Conservation (phyloP, 352 stramenopile species). For the Pythium biforme region DNA sequence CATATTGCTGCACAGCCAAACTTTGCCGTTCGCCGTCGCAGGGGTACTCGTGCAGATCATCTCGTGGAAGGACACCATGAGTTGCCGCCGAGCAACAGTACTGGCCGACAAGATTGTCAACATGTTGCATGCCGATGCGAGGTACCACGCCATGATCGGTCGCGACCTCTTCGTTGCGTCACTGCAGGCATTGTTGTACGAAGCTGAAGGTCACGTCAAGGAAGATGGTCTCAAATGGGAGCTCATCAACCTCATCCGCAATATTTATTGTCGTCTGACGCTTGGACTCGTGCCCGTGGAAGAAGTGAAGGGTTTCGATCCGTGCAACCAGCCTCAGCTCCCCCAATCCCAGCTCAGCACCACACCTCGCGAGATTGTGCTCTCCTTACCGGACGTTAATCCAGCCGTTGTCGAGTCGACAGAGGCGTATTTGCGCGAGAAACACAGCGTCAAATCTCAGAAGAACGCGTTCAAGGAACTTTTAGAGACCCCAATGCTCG, state of each 20-base stretch:
- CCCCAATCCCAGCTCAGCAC: slow-evolving; percentile 42
- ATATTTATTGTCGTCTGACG: slow-evolving; percentile 75
- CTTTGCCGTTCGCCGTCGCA: slow-evolving; percentile 50
- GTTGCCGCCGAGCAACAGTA: slow-evolving; percentile 54
- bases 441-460: slow-evolving; percentile 79
- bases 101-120: slow-evolving; percentile 71
- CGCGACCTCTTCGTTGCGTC: slow-evolving; percentile 62
- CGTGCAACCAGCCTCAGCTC: slow-evolving; percentile 66
- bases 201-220: slow-evolving; percentile 65
- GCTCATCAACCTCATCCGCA: slow-evolving; percentile 79
- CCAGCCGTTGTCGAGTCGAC: slow-evolving; percentile 40
- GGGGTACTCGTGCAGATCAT: slow-evolving; percentile 58
- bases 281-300: slow-evolving; percentile 66
- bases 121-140: slow-evolving; percentile 36
- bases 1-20: slow-evolving; percentile 44
- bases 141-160: slow-evolving; percentile 48
- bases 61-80: slow-evolving; percentile 73
- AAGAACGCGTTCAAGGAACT: slow-evolving; percentile 85
- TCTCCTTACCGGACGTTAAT: slow-evolving; percentile 56
- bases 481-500: slow-evolving; percentile 62
- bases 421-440: slow-evolving; percentile 57
- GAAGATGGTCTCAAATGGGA: slow-evolving; percentile 84
- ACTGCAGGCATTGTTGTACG: slow-evolving; percentile 51
- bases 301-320: slow-evolving; percentile 80
- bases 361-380: slow-evolving; percentile 51